Base-by-base conservation (phyloP, 768 basidiomycete species). In the Russula ochroleuca region DNA sequence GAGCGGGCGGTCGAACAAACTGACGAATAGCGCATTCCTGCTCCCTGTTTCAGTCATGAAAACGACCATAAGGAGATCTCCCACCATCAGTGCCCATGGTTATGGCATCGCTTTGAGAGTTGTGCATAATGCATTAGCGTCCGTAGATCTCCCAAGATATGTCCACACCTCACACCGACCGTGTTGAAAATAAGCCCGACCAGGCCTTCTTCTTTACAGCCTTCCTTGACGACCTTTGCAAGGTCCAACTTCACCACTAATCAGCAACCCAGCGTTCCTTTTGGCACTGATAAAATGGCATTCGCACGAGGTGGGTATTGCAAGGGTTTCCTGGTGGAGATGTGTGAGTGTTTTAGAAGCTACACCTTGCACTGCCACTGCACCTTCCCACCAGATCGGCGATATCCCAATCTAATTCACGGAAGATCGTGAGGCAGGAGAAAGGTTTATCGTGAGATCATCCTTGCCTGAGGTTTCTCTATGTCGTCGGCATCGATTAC, bases 361-460 rank as follows among this genome's bases (percentile, higher is more conserved):
- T 23, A 31, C 31, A 31, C 17, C 6, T 15, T 8, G 35, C 47
- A 15, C 17, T 54, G 11, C 11, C 64, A 67, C 71, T 73, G n/a
- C 47, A 87, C 91, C 91, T 81, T 94, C 92, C 90, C 91, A 94
- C 92, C 92, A 94, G 57, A 93, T 81, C 3, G 90, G 86, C 35
- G 89, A 89, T 70, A 94, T 92, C 51, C 92, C 92, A 70, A 94
- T 87, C 88, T 92, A 71, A 67, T 25, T 53, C 50, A 33, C 50
- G 40, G 61, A 68, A 33, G 67, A 63, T 21, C 9, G 41, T 54
- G 21, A 61, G 51, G 25, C 3, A 21, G 9, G 23, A 28, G 17
- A 47, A 23, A 11, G 5, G 56, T 33, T 23, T 5, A 52, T 43
- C 10, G 43, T 43, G 13, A 53, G 38, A 25, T 31, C 38, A 51